Percentiles rank a stretch among this genome's conserved stretches.
These are phyloP conservation scores for Tetrahymena elliotti DNA, from an alignment of 73 alveolate species.

Conservation along the genomic window DNA sequence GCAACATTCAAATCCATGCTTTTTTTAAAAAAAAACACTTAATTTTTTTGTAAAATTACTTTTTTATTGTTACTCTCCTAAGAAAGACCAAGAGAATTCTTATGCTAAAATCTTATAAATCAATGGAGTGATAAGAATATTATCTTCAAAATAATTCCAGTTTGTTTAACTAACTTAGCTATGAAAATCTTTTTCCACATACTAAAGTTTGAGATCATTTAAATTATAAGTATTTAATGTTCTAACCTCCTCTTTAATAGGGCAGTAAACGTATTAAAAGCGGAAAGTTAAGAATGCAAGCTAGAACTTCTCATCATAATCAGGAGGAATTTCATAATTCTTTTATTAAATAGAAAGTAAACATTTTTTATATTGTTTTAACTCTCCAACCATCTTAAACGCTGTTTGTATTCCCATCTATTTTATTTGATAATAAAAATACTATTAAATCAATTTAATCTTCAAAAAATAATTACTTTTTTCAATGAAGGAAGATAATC, in stretches of 20 bases:
- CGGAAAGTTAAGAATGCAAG: conserved; percentile 88
- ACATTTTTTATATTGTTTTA: conserved; percentile 5
- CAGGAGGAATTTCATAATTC: conserved; percentile 61
- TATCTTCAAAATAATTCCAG: neutral
- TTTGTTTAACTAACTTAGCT: neutral
- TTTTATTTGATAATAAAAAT: no score
- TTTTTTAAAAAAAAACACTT: neutral
- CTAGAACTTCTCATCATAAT: conserved; percentile 68
- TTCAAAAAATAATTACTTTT: no score
- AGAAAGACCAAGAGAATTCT: neutral
- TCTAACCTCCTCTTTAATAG: conserved; percentile 62
- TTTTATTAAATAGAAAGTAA: conserved; percentile 28
- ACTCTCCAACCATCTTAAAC: conserved; percentile 9
- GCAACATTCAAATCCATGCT: neutral
- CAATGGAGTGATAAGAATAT: neutral
- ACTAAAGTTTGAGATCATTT: neutral
- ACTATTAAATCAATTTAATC: no score
- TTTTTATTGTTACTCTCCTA: neutral
- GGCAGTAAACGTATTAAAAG: conserved; percentile 88
- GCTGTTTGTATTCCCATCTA: conserved; percentile 43
- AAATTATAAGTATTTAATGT: conserved; percentile 51
- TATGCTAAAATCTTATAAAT: neutral
- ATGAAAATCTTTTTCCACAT: neutral
- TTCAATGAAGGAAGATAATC: conserved; percentile 87
- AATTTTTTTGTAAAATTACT: neutral